Percentiles rank a stretch among this genome's conserved stretches.
These are phyloP conservation scores for Hamamelis virginiana DNA, from an alignment of 164 flowering plant genomes.

Conservation along the genomic window DNA sequence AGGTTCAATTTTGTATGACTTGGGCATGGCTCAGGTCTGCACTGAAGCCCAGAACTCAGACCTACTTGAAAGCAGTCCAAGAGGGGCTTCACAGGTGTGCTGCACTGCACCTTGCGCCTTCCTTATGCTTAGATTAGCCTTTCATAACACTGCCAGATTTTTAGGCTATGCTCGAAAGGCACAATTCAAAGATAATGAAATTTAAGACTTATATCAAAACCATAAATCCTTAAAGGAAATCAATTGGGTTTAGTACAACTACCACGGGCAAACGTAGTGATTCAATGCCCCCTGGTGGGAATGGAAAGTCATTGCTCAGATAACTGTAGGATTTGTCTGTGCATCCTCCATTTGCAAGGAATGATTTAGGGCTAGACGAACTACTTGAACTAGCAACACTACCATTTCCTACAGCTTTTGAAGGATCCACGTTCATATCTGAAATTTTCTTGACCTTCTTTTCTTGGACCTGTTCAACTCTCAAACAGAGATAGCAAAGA, in stretches of 20 bases:
- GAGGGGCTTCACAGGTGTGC: neutral
- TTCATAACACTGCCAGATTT: neutral
- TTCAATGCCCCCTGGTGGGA: constrained; percentile 79
- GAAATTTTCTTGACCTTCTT: constrained; percentile 88
- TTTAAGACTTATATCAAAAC: neutral
- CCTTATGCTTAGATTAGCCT: neutral
- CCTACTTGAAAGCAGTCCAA: neutral
- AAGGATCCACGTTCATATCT: constrained; percentile 82
- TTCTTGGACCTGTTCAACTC: constrained; percentile 80
- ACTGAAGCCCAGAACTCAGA: neutral
- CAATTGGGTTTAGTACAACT: constrained; percentile 52
- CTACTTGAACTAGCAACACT: constrained; percentile 64
- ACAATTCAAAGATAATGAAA: neutral
- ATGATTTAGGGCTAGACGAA: constrained; percentile 40
- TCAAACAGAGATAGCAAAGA: constrained; percentile 15
- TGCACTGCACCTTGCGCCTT: neutral
- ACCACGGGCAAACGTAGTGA: constrained; percentile 93
- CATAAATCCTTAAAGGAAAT: constrained; percentile 5
- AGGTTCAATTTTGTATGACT: neutral
- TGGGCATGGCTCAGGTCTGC: neutral
- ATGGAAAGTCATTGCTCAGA: constrained; percentile 55
- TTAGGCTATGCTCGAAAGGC: neutral
- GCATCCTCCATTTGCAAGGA: constrained; percentile 72
- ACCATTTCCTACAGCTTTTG: constrained; percentile 71
- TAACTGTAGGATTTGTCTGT: constrained; percentile 43